Conservation (phyloP, 805 yeast species). For the Cyberlindnera saturnus region DNA sequence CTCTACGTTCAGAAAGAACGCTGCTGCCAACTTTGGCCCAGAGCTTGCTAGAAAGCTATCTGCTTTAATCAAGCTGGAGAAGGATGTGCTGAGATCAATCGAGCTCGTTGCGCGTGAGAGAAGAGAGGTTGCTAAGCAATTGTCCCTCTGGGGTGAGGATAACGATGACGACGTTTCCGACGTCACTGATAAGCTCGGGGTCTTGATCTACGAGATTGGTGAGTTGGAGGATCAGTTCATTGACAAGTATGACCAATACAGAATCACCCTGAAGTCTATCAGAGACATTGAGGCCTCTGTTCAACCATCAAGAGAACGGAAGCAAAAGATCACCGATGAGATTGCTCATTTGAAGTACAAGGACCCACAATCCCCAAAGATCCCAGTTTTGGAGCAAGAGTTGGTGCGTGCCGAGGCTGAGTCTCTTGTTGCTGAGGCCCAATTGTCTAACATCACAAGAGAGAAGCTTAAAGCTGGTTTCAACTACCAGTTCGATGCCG, state of each 20-base stretch:
- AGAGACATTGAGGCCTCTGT: slow-evolving; percentile 97
- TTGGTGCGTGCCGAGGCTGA: slow-evolving; percentile 99
- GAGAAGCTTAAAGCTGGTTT: slow-evolving; percentile 97
- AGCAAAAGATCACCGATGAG: slow-evolving; percentile 95
- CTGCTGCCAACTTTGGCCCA: slow-evolving; percentile 93
- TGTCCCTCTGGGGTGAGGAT: slow-evolving; percentile 96
- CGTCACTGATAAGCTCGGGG: slow-evolving; percentile 96
- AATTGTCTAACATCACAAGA: slow-evolving; percentile 95
- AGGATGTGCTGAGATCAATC: slow-evolving; percentile 88
- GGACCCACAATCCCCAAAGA: slow-evolving; percentile 96
- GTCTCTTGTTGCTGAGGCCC: slow-evolving; percentile 98
- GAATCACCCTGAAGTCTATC: slow-evolving; percentile 88
- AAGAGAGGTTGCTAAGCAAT: slow-evolving; percentile 93
- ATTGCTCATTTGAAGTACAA: slow-evolving; percentile 97
- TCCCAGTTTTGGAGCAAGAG: slow-evolving; percentile 94
- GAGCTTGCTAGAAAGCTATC: slow-evolving; percentile 90
- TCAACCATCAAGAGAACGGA: slow-evolving; percentile 97
- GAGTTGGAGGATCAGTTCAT: slow-evolving; percentile 97
- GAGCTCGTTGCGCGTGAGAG: slow-evolving; percentile 93
- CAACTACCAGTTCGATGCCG: slow-evolving; percentile 93
- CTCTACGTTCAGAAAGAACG: slow-evolving; percentile 64
- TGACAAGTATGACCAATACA: slow-evolving; percentile 97
- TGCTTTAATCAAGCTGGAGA: slow-evolving; percentile 91
- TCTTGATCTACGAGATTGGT: slow-evolving; percentile 90
- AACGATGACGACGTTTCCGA: slow-evolving; percentile 96